Evolutionary conservation across 352 stramenopile species (phyloP), one percentile per base, ranked within the genome.

Genomic region (Pythium brassicae): DNA sequence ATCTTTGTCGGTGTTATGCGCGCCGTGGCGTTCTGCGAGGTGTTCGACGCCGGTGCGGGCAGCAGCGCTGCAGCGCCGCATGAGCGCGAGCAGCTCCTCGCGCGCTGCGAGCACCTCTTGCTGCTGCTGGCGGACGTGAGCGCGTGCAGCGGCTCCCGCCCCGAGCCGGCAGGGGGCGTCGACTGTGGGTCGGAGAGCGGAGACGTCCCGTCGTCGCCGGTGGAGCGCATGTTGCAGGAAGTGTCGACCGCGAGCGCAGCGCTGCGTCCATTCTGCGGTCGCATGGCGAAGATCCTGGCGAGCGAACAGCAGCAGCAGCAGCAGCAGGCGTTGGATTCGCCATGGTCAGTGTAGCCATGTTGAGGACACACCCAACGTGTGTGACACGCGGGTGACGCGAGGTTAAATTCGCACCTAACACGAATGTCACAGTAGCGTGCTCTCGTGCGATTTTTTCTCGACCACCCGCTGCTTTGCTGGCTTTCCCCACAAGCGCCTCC

Each of bases 1-100:
- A 79, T 95, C 56, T 60, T 90, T 15, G 71, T 92, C 27, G 78
- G 68, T 14, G 69, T 93, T 22, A 61, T 95, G 50, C 83, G 83
- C 55, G 77, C 68, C 26, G 80, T 89, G 5, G 72, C 79, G 4
- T 73, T 83, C 37, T 90, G 79, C 50, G 79, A 86, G 32, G 48
- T 83, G 15, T 78, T 89, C n/a, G 63, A 84, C n/a, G 68, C 66
- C 52, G 60, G 50, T 23, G 55, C 55, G 1, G 57, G 53, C 42
- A 27, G 42, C 20, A 46, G 15, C 69, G 78, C 35, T 63, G 63
- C 72, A 14, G 53, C 42, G 0, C 10, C n/a, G 8, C 51, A 67
- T 26, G 64, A 83, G 23, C 73, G 67, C 32, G 43, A 52, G 27
- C 45, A 72, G 35, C 52, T 86, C 10, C 45, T 81, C 19, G 43